phyloP scores from a whole-genome alignment of 495 filamentous ascomycete genomes.

The Penicillium macrosclerotiorum region DNA sequence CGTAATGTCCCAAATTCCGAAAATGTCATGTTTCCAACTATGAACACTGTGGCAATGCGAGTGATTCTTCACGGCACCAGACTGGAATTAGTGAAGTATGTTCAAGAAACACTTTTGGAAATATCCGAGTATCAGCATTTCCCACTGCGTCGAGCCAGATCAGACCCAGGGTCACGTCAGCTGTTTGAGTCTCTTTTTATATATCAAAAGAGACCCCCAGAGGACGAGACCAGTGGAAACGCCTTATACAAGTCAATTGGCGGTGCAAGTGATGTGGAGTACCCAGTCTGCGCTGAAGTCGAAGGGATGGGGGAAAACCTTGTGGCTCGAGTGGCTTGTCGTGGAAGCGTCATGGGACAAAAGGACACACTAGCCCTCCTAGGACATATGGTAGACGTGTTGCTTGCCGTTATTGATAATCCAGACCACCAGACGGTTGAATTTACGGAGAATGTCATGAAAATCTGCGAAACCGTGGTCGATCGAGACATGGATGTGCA shows the following conservation, averaged over 20 bases:
- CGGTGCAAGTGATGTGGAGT: constrained; percentile 65
- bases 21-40: constrained; percentile 74
- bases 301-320: constrained; percentile 55
- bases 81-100: constrained; percentile 37
- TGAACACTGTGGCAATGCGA: constrained; percentile 78
- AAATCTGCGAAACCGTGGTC: constrained; percentile 52
- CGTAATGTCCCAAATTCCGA: constrained; percentile 66
- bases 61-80: constrained; percentile 38
- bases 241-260: constrained; percentile 55
- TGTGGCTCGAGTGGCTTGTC: constrained; percentile 68
- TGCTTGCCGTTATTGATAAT: constrained; percentile 49
- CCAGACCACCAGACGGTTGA: constrained; percentile 49
- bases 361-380: constrained; percentile 47
- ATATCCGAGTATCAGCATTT: constrained; percentile 53
- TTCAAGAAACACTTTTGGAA: constrained; percentile 65
- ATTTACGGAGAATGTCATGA: constrained; percentile 41
- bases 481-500: too few species aligned
- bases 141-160: constrained; percentile 36
- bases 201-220: constrained; percentile 58
- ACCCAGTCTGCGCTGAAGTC: constrained; percentile 77
- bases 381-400: constrained; percentile 49
- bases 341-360: constrained; percentile 48
- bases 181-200: constrained; percentile 86
- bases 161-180: constrained; percentile 19
- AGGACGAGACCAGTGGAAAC: background rate